Conservation (phyloP, 345 rosid genomes). For the Hibiscus syriacus region DNA sequence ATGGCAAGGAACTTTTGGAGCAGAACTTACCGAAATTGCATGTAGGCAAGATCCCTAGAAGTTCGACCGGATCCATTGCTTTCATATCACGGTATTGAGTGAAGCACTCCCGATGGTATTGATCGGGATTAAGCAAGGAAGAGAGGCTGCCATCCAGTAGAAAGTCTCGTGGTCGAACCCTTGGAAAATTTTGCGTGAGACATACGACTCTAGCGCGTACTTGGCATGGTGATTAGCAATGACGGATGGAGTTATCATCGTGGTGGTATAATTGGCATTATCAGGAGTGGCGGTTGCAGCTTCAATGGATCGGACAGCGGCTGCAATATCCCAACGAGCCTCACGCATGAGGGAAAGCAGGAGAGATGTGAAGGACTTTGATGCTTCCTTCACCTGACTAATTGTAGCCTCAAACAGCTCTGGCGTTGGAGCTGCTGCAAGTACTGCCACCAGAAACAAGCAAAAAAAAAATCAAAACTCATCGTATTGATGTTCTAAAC, state of each 20-base stretch:
- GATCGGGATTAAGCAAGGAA: constrained; percentile 71
- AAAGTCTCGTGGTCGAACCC: constrained; percentile 94
- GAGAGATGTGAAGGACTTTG: constrained; percentile 68
- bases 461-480: neutral
- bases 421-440: constrained; percentile 62
- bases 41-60: constrained; percentile 75
- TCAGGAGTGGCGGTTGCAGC: constrained; percentile 51
- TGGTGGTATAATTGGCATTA: constrained; percentile 15
- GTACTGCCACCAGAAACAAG: constrained; percentile 32
- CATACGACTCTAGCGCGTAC: constrained; percentile 77
- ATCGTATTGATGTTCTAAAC: neutral
- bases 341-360: constrained; percentile 78
- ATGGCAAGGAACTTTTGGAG: constrained; percentile 70
- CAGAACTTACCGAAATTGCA: constrained; percentile 91
- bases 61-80: constrained; percentile 85
- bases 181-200: constrained; percentile 61
- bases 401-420: constrained; percentile 68
- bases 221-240: constrained; percentile 68
- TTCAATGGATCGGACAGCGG: constrained; percentile 89
- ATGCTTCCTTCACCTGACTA: constrained; percentile 66
- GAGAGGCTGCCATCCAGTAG: constrained; percentile 87
- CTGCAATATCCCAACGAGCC: constrained; percentile 91
- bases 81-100: constrained; percentile 84
- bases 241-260: constrained; percentile 32
- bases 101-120: constrained; percentile 79